These are phyloP conservation scores for Solanum arcanum DNA, from an alignment of 257 asterid species.

Conservation along the genomic window DNA sequence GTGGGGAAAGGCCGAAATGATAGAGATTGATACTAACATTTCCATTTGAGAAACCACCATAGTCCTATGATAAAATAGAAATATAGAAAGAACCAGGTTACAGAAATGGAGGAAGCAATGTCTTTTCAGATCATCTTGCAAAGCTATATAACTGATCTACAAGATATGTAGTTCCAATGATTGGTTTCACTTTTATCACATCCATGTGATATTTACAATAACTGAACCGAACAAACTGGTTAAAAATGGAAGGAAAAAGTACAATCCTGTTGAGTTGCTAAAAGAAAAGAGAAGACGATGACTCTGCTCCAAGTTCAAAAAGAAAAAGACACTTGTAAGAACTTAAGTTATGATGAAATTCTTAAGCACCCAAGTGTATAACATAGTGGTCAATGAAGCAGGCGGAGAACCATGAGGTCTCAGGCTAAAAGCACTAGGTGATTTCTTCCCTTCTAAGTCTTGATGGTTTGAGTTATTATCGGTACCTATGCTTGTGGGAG, in stretches of 20 bases:
- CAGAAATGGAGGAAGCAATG: background rate
- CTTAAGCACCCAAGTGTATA: background rate
- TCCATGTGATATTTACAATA: background rate
- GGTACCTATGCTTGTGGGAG: background rate
- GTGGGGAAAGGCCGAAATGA: background rate
- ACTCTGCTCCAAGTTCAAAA: background rate
- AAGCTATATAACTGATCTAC: background rate
- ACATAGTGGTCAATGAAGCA: background rate
- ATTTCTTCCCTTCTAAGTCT: background rate
- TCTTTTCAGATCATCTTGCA: background rate
- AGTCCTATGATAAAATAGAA: background rate
- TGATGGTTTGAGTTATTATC: background rate
- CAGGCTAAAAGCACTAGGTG: background rate
- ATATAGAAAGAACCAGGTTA: background rate
- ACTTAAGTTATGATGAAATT: background rate
- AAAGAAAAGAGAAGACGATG: background rate
- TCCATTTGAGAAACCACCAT: background rate
- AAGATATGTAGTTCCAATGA: background rate
- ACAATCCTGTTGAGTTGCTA: background rate
- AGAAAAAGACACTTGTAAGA: background rate
- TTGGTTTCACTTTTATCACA: background rate
- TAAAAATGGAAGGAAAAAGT: background rate
- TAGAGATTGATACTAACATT: background rate
- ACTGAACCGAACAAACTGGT: background rate
- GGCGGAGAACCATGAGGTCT: background rate